Conservation (phyloP, 306 rosid genomes). For the Malus fusca region DNA sequence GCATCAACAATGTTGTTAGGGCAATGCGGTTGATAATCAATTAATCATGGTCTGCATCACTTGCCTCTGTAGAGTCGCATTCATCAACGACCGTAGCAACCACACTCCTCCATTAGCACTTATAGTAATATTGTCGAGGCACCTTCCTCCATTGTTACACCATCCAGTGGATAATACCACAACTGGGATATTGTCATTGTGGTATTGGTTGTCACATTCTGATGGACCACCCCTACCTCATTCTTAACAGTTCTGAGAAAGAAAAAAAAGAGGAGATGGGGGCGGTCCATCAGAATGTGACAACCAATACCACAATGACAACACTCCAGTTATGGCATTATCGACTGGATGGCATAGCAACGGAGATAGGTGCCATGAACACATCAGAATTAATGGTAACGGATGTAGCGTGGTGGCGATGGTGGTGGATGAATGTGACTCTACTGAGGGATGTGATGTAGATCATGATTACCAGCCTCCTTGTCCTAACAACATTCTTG, state of each 20-base stretch:
- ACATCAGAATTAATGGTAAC: slow-evolving; percentile 34
- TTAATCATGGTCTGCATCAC: no score
- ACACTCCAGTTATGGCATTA: slow-evolving; percentile 34
- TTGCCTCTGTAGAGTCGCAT: no score
- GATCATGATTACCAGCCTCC: slow-evolving; percentile 44
- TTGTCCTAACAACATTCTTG: slow-evolving; percentile 41
- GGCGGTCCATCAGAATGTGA: slow-evolving; percentile 44
- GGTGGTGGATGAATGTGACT: slow-evolving; percentile 67
- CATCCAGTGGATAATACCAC: no score
- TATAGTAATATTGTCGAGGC: no score
- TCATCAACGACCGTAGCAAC: no score
- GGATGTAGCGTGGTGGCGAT: slow-evolving; percentile 37
- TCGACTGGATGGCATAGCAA: slow-evolving; percentile 41
- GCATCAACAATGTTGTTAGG: no score
- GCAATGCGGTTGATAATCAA: no score
- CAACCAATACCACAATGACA: slow-evolving; percentile 28
- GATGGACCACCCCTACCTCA: slow-evolving; percentile 9
- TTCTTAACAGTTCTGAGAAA: slow-evolving; percentile 17
- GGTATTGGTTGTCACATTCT: no score
- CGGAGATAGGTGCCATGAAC: slow-evolving; percentile 23
- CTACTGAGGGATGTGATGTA: slow-evolving; percentile 39
- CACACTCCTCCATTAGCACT: no score
- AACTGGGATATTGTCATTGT: no score
- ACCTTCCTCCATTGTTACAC: no score
- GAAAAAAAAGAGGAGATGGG: slow-evolving; percentile 28